Evolutionary conservation across 2,329 filamentous ascomycete genomes (phyloP).

Genomic region (Aspergillus eucalypticola): DNA sequence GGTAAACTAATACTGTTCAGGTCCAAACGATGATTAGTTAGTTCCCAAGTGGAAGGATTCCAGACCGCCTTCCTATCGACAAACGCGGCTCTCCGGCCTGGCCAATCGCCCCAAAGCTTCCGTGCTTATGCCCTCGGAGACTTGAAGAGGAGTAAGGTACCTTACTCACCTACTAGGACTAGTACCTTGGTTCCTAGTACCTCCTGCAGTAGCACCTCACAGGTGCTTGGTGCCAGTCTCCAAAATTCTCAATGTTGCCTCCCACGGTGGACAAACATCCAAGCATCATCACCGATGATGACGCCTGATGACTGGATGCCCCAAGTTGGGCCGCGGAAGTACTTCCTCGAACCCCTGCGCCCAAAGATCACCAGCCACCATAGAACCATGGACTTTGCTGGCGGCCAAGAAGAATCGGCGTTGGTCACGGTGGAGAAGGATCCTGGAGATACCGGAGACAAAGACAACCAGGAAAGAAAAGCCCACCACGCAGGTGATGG

Average conservation of each 20-base stretch:
- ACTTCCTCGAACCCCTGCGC: constrained; percentile 2
- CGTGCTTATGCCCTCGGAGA: not conserved
- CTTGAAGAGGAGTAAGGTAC: not conserved
- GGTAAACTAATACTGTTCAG: constrained; percentile 8
- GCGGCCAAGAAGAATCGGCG: constrained; percentile 15
- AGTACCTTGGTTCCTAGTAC: not conserved
- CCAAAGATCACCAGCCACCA: constrained; percentile 2
- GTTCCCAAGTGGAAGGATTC: not conserved
- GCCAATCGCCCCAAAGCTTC: not conserved
- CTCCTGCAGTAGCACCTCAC: not conserved
- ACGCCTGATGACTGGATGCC: constrained; percentile 8
- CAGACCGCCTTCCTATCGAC: constrained; percentile 10
- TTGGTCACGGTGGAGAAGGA: constrained; percentile 17
- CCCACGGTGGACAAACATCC: not conserved
- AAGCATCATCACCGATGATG: not conserved
- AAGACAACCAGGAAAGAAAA: constrained; percentile 12
- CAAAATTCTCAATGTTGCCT: not conserved
- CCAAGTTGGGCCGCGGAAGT: constrained; percentile 10
- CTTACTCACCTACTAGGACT: no score
- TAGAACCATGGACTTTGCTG: constrained; percentile 13
- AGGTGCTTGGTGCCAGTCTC: not conserved
- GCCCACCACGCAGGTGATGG: constrained; percentile 24
- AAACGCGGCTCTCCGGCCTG: constrained; percentile 11
- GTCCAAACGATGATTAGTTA: not conserved
- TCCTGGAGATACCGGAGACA: constrained; percentile 19